A percentile compares a stretch with the other conserved stretches of the same genome.
phyloP scores from a whole-genome alignment of 176 grass and related monocot genomes.

The Cocos nucifera region DNA sequence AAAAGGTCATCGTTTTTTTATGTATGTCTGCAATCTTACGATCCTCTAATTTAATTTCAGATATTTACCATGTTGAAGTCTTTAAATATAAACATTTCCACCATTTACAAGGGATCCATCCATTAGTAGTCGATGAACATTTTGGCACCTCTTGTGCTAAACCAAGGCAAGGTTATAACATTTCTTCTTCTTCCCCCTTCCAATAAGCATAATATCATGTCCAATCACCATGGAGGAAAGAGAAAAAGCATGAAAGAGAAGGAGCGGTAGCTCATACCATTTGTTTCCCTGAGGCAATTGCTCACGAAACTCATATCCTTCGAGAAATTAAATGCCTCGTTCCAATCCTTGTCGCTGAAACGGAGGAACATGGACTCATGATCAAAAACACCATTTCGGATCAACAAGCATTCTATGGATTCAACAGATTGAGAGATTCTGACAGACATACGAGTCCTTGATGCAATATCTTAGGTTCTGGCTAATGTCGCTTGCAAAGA shows the following conservation, averaged over 20 bases:
- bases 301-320: constrained; percentile 43
- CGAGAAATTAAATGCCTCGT: constrained; percentile 77
- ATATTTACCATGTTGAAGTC: too few relatives aligned
- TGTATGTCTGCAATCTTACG: too few relatives aligned
- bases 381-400: background rate
- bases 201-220: background rate
- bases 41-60: too few relatives aligned
- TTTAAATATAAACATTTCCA: too few relatives aligned
- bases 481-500: constrained; percentile 36
- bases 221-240: background rate
- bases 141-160: too few relatives aligned
- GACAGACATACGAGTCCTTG: constrained; percentile 42
- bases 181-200: background rate
- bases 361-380: background rate
- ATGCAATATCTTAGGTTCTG: constrained; percentile 62
- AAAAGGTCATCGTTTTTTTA: too few relatives aligned
- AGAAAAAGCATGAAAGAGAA: background rate
- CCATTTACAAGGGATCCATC: too few relatives aligned
- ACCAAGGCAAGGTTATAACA: too few relatives aligned
- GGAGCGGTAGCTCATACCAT: constrained; percentile 25
- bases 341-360: constrained; percentile 66
- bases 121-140: too few relatives aligned
- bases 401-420: background rate
- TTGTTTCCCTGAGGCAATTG: constrained; percentile 55
- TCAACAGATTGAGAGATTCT: background rate